Evolutionary conservation across 164 flowering plant species (phyloP).

Genomic region (Stephania cephalantha): DNA sequence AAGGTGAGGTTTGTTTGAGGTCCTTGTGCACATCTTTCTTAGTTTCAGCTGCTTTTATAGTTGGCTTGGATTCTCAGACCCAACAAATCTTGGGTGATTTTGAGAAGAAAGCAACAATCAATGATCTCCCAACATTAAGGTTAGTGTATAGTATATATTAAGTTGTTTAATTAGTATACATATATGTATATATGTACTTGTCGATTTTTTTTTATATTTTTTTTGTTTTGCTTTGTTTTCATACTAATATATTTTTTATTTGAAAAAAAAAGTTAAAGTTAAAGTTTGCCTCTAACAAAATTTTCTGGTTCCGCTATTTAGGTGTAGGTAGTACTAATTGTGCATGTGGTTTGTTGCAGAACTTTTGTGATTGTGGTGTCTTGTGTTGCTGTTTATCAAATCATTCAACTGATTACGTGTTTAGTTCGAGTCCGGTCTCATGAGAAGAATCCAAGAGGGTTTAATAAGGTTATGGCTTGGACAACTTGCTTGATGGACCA

Average conservation of each 20-base stretch:
- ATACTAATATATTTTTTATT: too few species aligned
- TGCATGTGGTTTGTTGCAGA: conserved; percentile 20
- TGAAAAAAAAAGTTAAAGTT: too few species aligned
- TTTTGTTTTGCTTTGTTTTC: too few species aligned
- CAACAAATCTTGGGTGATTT: conserved; percentile 24
- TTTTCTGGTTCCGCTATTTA: neutral
- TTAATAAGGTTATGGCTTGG: conserved; percentile 33
- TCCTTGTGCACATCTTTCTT: conserved; percentile 19
- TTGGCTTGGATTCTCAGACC: conserved; percentile 41
- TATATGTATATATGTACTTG: neutral
- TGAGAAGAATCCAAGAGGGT: conserved; percentile 3
- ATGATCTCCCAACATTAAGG: conserved; percentile 38
- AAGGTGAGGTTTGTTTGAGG: conserved; percentile 29
- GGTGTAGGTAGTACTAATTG: too few species aligned
- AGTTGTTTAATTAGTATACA: too few species aligned
- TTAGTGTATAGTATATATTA: conserved; percentile 15
- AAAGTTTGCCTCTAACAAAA: too few species aligned
- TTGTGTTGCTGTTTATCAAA: conserved; percentile 48
- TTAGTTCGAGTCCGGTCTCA: conserved; percentile 6
- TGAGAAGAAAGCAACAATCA: conserved; percentile 38
- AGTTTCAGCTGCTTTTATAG: conserved; percentile 36
- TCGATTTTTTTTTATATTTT: too few species aligned
- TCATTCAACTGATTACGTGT: conserved; percentile 40
- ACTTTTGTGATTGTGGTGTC: conserved; percentile 32
- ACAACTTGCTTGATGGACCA: conserved; percentile 51